phyloP scores from a whole-genome alignment of 352 stramenopile species.

The Phytopythium cucurbitacearum region DNA sequence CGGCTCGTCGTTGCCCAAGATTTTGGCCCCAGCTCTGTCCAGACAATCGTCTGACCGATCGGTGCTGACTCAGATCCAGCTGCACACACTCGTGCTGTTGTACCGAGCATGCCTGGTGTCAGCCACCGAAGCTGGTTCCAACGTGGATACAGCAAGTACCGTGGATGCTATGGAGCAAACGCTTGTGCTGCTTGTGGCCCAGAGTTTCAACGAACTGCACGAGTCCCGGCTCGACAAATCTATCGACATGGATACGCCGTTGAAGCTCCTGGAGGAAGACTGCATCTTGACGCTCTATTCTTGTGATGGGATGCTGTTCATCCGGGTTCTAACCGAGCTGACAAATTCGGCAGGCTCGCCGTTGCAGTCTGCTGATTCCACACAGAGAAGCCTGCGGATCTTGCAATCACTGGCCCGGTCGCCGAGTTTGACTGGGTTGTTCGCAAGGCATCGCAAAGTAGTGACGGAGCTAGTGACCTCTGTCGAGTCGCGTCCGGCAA shows the following conservation, averaged over 20 bases:
- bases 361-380: constrained; percentile 3
- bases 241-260: background rate
- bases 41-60: constrained; percentile 34
- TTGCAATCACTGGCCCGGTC: constrained; percentile 51
- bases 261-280: constrained; percentile 15
- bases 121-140: constrained; percentile 10
- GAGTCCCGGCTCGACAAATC: background rate
- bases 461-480: constrained; percentile 16
- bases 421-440: constrained; percentile 21
- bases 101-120: constrained; percentile 55
- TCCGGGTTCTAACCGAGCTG: constrained; percentile 18
- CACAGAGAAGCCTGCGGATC: constrained; percentile 24
- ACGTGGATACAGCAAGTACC: background rate
- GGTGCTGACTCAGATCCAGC: constrained; percentile 30
- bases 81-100: constrained; percentile 61
- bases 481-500: constrained; percentile 16
- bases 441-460: constrained; percentile 32
- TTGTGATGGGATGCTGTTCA: constrained; percentile 20
- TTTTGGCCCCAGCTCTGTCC: constrained; percentile 57
- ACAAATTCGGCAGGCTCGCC: constrained; percentile 3
- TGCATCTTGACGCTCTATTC: constrained; percentile 22
- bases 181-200: constrained; percentile 15
- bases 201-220: constrained; percentile 3
- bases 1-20: constrained; percentile 58
- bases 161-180: constrained; percentile 35